A percentile compares a stretch with the other conserved stretches of the same genome.
phyloP scores from a whole-genome alignment of 345 rosid species.

The Acer campestre region DNA sequence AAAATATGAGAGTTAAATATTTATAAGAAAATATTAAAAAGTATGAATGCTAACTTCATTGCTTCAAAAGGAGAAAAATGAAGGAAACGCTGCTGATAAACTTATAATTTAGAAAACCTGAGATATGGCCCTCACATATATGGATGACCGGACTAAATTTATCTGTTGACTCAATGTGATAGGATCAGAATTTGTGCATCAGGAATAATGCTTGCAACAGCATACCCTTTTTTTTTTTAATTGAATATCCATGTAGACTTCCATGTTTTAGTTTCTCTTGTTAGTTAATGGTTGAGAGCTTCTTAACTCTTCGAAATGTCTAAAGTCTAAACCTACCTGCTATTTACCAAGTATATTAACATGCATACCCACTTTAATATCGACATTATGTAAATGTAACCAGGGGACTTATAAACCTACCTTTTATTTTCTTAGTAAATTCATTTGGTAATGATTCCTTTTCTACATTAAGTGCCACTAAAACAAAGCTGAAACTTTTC shows the following conservation, averaged over 20 bases:
- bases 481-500: neutral
- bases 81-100: neutral
- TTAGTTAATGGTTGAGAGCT: neutral
- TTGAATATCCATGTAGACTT: neutral
- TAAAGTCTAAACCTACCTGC: neutral
- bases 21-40: neutral
- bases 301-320: neutral
- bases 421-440: neutral
- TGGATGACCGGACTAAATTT: neutral
- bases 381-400: neutral
- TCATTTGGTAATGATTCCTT: neutral
- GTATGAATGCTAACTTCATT: neutral
- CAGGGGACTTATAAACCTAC: neutral
- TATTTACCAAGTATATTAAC: neutral
- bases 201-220: neutral
- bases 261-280: neutral
- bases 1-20: neutral
- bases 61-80: neutral
- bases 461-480: neutral
- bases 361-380: neutral
- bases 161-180: neutral
- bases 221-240: neutral
- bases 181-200: neutral
- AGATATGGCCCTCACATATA: neutral
- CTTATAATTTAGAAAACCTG: neutral